Conservation (phyloP, 768 basidiomycete species). For the Pleurotus ostreatus region DNA sequence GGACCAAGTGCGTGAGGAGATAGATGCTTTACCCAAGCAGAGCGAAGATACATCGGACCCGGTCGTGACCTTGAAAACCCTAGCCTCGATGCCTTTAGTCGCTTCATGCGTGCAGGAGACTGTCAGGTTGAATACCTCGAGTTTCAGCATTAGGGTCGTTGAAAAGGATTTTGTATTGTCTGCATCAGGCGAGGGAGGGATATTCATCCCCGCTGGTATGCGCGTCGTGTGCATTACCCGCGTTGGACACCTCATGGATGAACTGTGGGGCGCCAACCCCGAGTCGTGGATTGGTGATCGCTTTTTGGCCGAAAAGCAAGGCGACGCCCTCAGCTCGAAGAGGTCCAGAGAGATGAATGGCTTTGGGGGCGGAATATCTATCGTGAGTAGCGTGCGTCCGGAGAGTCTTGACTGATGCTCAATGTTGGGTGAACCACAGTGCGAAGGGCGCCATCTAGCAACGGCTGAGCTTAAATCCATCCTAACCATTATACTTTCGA, state of each 20-base stretch:
- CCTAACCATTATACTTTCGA: not conserved
- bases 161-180: conserved; percentile 5
- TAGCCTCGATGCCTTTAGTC: not conserved
- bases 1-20: conserved; percentile 5
- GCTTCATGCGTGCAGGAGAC: conserved; percentile 6
- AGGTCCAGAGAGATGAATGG: conserved; percentile 7
- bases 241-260: not conserved
- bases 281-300: conserved; percentile 4
- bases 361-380: conserved; percentile 5
- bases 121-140: conserved; percentile 3
- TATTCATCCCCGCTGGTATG: not conserved
- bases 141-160: conserved; percentile 7
- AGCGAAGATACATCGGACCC: not conserved
- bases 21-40: conserved; percentile 3
- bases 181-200: not conserved
- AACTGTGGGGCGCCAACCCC: conserved; percentile 1
- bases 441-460: conserved; percentile 9
- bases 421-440: not conserved
- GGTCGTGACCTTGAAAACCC: not conserved
- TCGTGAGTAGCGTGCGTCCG: not conserved
- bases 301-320: not conserved
- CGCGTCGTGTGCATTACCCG: conserved; percentile 1
- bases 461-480: conserved; percentile 4
- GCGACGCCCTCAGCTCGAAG: not conserved
- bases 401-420: not conserved